Evolutionary conservation across 305 asterid genomes (phyloP).

Genomic region (Fraxinus albicans): DNA sequence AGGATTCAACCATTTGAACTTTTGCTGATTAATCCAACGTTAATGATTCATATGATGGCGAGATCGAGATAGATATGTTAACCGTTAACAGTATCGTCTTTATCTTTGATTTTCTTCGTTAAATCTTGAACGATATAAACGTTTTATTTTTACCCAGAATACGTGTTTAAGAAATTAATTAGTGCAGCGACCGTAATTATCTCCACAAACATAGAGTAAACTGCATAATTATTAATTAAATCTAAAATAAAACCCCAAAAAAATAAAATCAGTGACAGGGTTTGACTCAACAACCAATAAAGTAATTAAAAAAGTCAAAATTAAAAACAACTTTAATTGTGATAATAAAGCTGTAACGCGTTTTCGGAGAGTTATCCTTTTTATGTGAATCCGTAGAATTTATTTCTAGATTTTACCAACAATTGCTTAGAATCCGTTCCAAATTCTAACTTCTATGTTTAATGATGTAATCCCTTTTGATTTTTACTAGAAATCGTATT

Average conservation of each 20-base stretch:
- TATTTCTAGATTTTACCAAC: not conserved
- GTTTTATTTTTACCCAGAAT: not conserved
- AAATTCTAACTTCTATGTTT: not conserved
- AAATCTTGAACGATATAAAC: not conserved
- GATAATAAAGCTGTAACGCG: slow-evolving; percentile 21
- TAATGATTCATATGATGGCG: not conserved
- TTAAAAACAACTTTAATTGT: not conserved
- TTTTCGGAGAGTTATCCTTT: not conserved
- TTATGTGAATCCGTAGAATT: not conserved
- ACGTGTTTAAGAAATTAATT: not conserved
- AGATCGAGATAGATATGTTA: not conserved
- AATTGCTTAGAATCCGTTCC: not conserved
- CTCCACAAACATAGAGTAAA: not conserved
- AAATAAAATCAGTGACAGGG: not conserved
- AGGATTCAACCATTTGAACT: not conserved
- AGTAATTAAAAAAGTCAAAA: not conserved
- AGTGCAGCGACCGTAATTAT: not conserved
- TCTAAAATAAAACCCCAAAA: not conserved
- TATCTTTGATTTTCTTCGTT: not conserved
- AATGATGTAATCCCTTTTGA: not conserved
- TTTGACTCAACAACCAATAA: slow-evolving; percentile 17
- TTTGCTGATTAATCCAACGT: not conserved
- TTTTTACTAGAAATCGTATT: not conserved
- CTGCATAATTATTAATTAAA: not conserved
- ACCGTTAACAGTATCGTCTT: not conserved